These are phyloP conservation scores for Apiospora koreana DNA, from an alignment of 2,329 filamentous ascomycete genomes.

Conservation along the genomic window DNA sequence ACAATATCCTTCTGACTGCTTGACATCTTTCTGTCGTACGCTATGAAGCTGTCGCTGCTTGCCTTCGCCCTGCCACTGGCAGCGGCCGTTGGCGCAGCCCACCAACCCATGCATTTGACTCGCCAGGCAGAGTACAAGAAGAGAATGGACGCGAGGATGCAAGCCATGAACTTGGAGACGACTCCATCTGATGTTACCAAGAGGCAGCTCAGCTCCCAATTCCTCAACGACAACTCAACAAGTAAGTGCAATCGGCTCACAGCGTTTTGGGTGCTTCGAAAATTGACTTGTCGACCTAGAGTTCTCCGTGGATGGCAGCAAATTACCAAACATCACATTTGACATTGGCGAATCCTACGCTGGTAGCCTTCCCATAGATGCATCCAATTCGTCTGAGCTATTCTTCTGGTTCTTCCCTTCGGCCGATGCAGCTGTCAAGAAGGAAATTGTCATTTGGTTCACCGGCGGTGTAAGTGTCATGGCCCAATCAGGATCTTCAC, in stretches of 20 bases:
- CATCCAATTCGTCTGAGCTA: constrained; percentile 40
- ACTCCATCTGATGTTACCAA: background rate
- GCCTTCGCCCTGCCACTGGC: background rate
- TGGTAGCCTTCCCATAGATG: constrained; percentile 55
- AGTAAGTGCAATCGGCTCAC: background rate
- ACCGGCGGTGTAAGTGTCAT: constrained; percentile 44
- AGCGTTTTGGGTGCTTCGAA: background rate
- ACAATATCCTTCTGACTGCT: no score
- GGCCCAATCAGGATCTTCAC: background rate
- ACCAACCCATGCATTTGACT: background rate
- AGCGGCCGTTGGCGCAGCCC: background rate
- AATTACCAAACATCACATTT: constrained; percentile 65
- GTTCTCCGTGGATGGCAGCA: constrained; percentile 61
- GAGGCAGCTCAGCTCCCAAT: constrained; percentile 11
- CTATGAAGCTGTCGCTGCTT: background rate
- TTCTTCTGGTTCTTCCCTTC: constrained; percentile 62
- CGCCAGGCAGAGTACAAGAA: constrained; percentile 9
- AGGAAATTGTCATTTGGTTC: constrained; percentile 56
- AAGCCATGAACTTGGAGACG: background rate
- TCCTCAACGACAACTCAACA: constrained; percentile 13
- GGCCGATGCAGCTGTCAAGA: constrained; percentile 40
- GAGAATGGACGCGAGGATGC: background rate
- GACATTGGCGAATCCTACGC: constrained; percentile 62
- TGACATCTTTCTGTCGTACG: no score
- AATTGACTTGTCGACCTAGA: constrained; percentile 33